Evolutionary conservation across 139 green algal species (phyloP), one percentile per base, ranked within the genome.

Genomic region (Chlamydomonas schloesseri): DNA sequence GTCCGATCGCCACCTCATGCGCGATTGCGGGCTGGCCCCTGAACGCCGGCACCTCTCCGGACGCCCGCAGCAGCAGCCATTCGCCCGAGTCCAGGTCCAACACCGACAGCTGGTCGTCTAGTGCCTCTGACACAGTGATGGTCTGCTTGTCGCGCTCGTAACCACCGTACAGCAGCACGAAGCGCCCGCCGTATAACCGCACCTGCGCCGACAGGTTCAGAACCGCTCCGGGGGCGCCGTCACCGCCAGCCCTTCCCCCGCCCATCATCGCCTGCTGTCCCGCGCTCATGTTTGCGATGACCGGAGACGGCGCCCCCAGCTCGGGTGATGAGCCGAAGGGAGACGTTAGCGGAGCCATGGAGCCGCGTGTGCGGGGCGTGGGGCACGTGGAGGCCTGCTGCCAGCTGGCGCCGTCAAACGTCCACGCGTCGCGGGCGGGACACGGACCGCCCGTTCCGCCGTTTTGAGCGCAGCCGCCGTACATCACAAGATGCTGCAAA

Each of bases 401-500:
- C 69, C 69, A 73, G 23, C 36, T 4, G 24, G 36, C 1, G 24
- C 18, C 11, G 37, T 57, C 70, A 21, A 33, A 75, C 2, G 5
- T 1, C 70, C 70, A 75, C 2, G 70, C 24, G 70, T 75, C 70
- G 23, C 70, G 70, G 24, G 18, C 37, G 23, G 70, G 70, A 37
- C 70, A 75, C 2, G 36, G 70, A 37, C 70, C 70, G 0, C 70
- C 70, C 37, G 70, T 75, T 5, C 70, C 70, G 15, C 70, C 70
- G 70, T 75, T 75, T 37, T 75, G 70, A 8, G 70, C 70, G 70
- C 70, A 75, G 23, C 70, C 70, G 36, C 70, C 70, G 70, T 57
- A 75, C 36, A 75, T 23, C 10, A 75, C 23, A 0, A 75, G 24
- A 23, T 34, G 23, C 70, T 50, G 42, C 42, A 8, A 5, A 8